Conservation (phyloP, 306 rosid species). For the Dalbergia cochinchinensis region DNA sequence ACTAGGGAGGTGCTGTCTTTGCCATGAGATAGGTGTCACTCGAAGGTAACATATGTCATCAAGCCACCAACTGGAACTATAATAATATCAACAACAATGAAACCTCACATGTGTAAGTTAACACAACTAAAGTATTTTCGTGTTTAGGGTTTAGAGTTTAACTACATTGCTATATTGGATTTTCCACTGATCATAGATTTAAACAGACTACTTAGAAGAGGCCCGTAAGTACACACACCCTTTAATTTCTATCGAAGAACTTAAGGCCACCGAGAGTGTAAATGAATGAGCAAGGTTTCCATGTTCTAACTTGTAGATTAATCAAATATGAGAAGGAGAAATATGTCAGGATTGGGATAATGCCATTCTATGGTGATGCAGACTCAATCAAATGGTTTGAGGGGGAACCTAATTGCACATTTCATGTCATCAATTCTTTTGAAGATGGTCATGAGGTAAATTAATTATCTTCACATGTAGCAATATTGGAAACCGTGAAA, state of each 20-base stretch:
- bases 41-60: constrained; percentile 44
- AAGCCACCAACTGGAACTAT: background rate
- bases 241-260: background rate
- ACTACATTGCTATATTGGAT: constrained; percentile 60
- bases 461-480: background rate
- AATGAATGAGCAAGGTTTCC: background rate
- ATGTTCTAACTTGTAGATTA: constrained; percentile 46
- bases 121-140: background rate
- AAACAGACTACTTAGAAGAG: constrained; percentile 56
- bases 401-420: constrained; percentile 68
- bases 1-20: constrained; percentile 54
- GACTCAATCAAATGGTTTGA: constrained; percentile 71
- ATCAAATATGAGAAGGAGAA: constrained; percentile 59
- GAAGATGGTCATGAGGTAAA: constrained; percentile 72
- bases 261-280: no score
- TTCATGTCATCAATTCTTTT: constrained; percentile 74
- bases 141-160: background rate
- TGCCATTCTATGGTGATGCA: constrained; percentile 77
- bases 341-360: constrained; percentile 74
- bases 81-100: background rate
- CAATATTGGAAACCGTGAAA: background rate
- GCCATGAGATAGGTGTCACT: constrained; percentile 65
- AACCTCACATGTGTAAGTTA: background rate
- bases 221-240: constrained; percentile 53
- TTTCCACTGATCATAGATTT: constrained; percentile 56